Percentiles rank a stretch among this genome's conserved stretches.
These are phyloP conservation scores for Eucalyptus polybractea DNA, from an alignment of 345 rosid genomes.

Conservation along the genomic window DNA sequence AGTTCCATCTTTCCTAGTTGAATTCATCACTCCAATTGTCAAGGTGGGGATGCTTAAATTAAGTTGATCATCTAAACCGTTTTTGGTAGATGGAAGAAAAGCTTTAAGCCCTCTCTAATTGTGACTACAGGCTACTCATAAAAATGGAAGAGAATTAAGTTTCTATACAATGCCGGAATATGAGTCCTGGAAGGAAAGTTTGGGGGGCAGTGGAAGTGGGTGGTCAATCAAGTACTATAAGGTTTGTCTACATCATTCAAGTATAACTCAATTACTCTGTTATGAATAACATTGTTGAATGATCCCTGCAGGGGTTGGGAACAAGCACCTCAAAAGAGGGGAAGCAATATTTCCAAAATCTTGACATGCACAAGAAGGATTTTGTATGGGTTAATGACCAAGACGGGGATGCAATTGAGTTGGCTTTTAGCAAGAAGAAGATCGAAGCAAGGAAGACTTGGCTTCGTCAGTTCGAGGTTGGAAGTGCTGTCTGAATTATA, in stretches of 20 bases:
- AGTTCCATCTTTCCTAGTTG: conserved; percentile 81
- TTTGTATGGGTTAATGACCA: conserved; percentile 69
- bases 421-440: conserved; percentile 96
- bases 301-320: conserved; percentile 68
- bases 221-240: conserved; percentile 95
- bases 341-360: conserved; percentile 51
- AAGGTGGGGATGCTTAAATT: conserved; percentile 35
- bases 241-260: conserved; percentile 29
- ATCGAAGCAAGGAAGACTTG: conserved; percentile 92
- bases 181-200: conserved; percentile 70
- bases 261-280: neutral
- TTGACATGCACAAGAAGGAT: conserved; percentile 69
- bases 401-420: conserved; percentile 92
- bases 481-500: neutral
- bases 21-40: conserved; percentile 93
- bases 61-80: too few species aligned
- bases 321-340: conserved; percentile 78
- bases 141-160: conserved; percentile 24
- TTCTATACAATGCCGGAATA: conserved; percentile 97
- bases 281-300: neutral
- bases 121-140: conserved; percentile 51
- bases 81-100: neutral
- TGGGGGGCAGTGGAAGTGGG: conserved; percentile 48
- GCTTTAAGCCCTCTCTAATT: neutral
- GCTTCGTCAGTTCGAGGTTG: conserved; percentile 80